phyloP scores from a whole-genome alignment of 345 rosid species.

The Trapa bicornis region DNA sequence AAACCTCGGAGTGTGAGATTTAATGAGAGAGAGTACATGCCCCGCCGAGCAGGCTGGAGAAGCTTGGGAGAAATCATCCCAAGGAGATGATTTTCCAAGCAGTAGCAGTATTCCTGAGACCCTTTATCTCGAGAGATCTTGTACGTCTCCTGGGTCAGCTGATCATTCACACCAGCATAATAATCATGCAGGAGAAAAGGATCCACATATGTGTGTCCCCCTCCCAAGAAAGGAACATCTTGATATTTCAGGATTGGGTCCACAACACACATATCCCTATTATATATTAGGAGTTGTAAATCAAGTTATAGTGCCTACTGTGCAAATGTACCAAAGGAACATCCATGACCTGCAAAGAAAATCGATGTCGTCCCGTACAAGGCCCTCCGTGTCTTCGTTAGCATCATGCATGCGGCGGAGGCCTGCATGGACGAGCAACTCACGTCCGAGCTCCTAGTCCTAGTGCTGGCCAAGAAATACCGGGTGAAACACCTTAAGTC shows the following conservation, averaged over 20 bases:
- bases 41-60: conserved; percentile 28
- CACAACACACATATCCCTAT: conserved; percentile 48
- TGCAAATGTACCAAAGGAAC: conserved; percentile 42
- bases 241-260: conserved; percentile 35
- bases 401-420: conserved; percentile 66
- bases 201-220: conserved; percentile 14
- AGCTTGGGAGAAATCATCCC: conserved; percentile 39
- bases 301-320: conserved; percentile 60
- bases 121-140: conserved; percentile 42
- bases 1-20: conserved; percentile 14
- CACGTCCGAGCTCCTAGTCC: conserved; percentile 53
- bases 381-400: conserved; percentile 50
- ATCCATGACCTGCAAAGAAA: conserved; percentile 42
- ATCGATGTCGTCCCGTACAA: conserved; percentile 56
- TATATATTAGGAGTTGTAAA: conserved; percentile 63
- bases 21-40: conserved; percentile 23
- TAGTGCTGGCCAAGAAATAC: conserved; percentile 67
- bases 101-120: conserved; percentile 43
- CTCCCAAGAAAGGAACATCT: conserved; percentile 27
- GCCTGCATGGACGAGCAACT: conserved; percentile 65
- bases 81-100: conserved; percentile 33
- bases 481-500: conserved; percentile 69
- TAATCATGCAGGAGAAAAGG: conserved; percentile 31
- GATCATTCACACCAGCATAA: conserved; percentile 34
- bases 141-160: conserved; percentile 41